phyloP scores from a whole-genome alignment of 2,329 filamentous ascomycete species.

The Phaeosphaeriaceae sp. region DNA sequence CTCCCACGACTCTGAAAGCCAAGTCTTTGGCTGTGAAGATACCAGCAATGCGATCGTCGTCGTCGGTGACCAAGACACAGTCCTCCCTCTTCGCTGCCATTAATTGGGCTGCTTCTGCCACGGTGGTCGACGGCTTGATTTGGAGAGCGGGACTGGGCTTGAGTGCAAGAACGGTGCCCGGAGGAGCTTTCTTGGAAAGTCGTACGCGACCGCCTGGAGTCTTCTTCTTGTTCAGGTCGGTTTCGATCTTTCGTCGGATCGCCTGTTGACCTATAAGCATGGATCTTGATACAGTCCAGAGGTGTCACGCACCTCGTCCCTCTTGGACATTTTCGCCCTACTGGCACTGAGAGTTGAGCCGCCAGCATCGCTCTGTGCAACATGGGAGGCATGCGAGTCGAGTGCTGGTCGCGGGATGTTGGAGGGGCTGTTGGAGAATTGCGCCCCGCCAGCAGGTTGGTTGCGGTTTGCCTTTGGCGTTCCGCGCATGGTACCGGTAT shows the following conservation, averaged over 20 bases:
- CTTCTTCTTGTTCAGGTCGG: constrained; percentile 97
- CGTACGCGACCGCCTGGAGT: constrained; percentile 78
- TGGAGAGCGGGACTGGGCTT: constrained; percentile 95
- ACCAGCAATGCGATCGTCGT: constrained; percentile 95
- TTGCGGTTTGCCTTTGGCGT: constrained; percentile 69
- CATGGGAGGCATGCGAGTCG: constrained; percentile 59
- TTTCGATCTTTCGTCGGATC: constrained; percentile 96
- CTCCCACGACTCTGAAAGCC: constrained; percentile 93
- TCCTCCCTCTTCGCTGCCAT: constrained; percentile 99
- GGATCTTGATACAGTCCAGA: constrained; percentile 1
- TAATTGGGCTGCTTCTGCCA: constrained; percentile 94
- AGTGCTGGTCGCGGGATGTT: constrained; percentile 76
- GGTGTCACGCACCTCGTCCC: constrained; percentile 83
- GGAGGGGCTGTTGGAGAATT: constrained; percentile 70
- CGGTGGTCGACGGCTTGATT: constrained; percentile 93
- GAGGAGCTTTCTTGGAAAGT: constrained; percentile 89
- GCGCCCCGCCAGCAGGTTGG: constrained; percentile 50
- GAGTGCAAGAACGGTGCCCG: constrained; percentile 92
- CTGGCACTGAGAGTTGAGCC: constrained; percentile 85
- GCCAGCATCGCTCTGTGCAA: constrained; percentile 64
- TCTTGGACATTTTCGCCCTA: constrained; percentile 93
- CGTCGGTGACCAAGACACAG: constrained; percentile 95
- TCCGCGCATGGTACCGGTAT: constrained; percentile 71
- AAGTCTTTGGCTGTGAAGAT: constrained; percentile 99
- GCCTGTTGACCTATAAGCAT: constrained; percentile 65